A percentile compares a stretch with the other conserved stretches of the same genome.
phyloP scores from a whole-genome alignment of 1,284 basidiomycete genomes.

The Anthracocystis setariae region DNA sequence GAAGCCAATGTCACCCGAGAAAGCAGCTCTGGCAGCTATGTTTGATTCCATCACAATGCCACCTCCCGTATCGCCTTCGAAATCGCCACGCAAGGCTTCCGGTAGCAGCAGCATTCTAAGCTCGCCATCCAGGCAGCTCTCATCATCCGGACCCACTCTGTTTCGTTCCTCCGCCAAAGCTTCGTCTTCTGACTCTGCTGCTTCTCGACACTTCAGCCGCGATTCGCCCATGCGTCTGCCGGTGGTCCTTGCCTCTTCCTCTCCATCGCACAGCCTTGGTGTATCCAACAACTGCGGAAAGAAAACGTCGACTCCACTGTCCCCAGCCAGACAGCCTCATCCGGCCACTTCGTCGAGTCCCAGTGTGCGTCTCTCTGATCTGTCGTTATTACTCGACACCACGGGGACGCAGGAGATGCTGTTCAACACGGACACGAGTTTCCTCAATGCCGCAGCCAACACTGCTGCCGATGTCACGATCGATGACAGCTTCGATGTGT shows the following conservation, averaged over 20 bases:
- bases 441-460: conserved; percentile 28
- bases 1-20: conserved; percentile 50
- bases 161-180: conserved; percentile 26
- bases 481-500: conserved; percentile 44
- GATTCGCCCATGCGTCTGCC: conserved; percentile 30
- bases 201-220: conserved; percentile 12
- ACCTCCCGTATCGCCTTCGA: conserved; percentile 28
- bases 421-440: conserved; percentile 32
- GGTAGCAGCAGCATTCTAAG: conserved; percentile 17
- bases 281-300: not conserved
- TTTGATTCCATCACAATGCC: conserved; percentile 50
- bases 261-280: conserved; percentile 6
- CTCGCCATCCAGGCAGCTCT: conserved; percentile 20
- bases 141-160: conserved; percentile 5
- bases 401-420: conserved; percentile 30
- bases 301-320: conserved; percentile 28
- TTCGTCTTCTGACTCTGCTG: conserved; percentile 24
- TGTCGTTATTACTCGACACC: conserved; percentile 29
- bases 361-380: conserved; percentile 32
- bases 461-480: conserved; percentile 43
- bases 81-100: conserved; percentile 41
- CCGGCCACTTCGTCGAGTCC: conserved; percentile 23
- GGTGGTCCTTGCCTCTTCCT: conserved; percentile 29
- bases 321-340: conserved; percentile 12
- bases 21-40: conserved; percentile 41